These are phyloP conservation scores for Trametes sp. DNA, from an alignment of 1,284 basidiomycete species.

Conservation along the genomic window DNA sequence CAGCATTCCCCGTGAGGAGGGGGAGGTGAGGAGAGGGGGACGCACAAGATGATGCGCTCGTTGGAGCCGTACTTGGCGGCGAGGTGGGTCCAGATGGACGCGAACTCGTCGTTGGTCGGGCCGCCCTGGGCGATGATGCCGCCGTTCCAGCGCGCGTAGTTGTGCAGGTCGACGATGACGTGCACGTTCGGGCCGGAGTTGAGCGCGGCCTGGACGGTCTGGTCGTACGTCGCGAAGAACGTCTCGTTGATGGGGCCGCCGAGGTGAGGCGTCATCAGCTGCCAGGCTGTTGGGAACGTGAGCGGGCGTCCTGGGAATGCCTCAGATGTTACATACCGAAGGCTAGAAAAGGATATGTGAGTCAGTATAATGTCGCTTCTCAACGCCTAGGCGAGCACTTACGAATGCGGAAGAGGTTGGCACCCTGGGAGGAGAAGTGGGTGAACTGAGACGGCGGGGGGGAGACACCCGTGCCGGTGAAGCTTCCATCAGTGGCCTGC, in stretches of 20 bases:
- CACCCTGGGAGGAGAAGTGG: constrained; percentile 54
- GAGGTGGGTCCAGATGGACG: constrained; percentile 60
- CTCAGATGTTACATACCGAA: constrained; percentile 37
- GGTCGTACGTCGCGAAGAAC: constrained; percentile 53
- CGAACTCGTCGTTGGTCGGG: constrained; percentile 58
- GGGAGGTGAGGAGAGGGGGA: not conserved
- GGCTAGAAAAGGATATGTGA: constrained; percentile 25
- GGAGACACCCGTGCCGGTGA: constrained; percentile 45
- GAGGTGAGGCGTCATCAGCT: constrained; percentile 57
- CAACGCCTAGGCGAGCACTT: constrained; percentile 22
- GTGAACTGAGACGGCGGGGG: constrained; percentile 51
- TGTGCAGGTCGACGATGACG: constrained; percentile 63
- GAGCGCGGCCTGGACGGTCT: constrained; percentile 57
- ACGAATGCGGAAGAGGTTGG: constrained; percentile 57
- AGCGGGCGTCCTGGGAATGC: not conserved
- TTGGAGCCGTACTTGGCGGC: constrained; percentile 58
- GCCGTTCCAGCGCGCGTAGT: constrained; percentile 61
- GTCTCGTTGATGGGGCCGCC: constrained; percentile 53
- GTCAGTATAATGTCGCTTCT: not conserved
- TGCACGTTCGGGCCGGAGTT: constrained; percentile 49
- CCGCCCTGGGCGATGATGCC: constrained; percentile 61
- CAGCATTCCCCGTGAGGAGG: not conserved
- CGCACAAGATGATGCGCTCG: constrained; percentile 55
- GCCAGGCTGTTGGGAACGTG: constrained; percentile 49
- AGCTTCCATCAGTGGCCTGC: constrained; percentile 52